phyloP scores from a whole-genome alignment of 257 asterid genomes.

The Plectranthus barbatus region DNA sequence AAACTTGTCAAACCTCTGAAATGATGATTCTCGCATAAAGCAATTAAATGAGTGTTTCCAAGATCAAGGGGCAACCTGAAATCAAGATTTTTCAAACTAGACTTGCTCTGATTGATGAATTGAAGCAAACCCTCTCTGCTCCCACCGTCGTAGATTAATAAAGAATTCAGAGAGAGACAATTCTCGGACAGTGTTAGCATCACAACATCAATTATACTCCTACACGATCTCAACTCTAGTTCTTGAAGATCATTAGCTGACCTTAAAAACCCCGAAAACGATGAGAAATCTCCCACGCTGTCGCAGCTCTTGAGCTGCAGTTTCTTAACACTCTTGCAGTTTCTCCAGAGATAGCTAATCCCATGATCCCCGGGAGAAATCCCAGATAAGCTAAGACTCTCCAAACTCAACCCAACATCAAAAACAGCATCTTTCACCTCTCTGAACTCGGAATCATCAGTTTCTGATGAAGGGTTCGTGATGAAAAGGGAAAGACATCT shows the following conservation, averaged over 20 bases:
- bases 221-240: slow-evolving; percentile 54
- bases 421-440: neutral
- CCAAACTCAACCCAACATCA: slow-evolving; percentile 37
- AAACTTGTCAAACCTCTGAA: slow-evolving; percentile 43
- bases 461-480: slow-evolving; percentile 17
- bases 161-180: slow-evolving; percentile 35
- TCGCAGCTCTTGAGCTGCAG: slow-evolving; percentile 55
- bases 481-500: slow-evolving; percentile 38
- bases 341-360: slow-evolving; percentile 53
- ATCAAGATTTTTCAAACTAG: slow-evolving; percentile 41
- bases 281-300: slow-evolving; percentile 51
- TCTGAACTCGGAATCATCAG: neutral
- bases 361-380: slow-evolving; percentile 38
- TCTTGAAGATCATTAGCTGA: slow-evolving; percentile 29
- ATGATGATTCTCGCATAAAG: slow-evolving; percentile 45
- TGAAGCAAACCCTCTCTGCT: slow-evolving; percentile 54
- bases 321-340: slow-evolving; percentile 41
- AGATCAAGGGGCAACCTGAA: slow-evolving; percentile 79
- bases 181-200: slow-evolving; percentile 36
- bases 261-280: slow-evolving; percentile 35
- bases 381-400: slow-evolving; percentile 46
- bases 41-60: slow-evolving; percentile 47
- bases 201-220: slow-evolving; percentile 47
- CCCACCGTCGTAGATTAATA: slow-evolving; percentile 68
- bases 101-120: slow-evolving; percentile 41